phyloP scores from a whole-genome alignment of 208 protist species.

The Trypanosoma brucei region DNA sequence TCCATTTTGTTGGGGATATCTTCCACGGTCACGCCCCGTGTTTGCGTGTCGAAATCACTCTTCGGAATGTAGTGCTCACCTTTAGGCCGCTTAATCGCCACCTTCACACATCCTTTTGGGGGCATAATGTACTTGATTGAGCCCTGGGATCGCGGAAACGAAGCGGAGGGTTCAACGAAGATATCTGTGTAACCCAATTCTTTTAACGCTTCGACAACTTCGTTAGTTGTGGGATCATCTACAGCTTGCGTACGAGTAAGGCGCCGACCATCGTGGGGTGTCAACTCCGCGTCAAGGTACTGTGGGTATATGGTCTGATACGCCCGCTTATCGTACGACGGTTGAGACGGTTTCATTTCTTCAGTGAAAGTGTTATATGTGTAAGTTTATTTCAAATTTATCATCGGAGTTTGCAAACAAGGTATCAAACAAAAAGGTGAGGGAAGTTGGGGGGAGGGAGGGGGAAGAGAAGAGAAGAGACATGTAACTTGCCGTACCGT shows the following conservation, averaged over 20 bases:
- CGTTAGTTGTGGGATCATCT: slow-evolving; percentile 57
- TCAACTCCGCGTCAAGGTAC: slow-evolving; percentile 77
- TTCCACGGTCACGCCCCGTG: slow-evolving; percentile 43
- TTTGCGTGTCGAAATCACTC: slow-evolving; percentile 85
- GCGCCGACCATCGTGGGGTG: slow-evolving; percentile 66
- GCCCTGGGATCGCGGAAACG: slow-evolving; percentile 63
- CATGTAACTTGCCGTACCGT: no score
- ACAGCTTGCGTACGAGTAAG: slow-evolving; percentile 65
- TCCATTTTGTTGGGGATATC: slow-evolving; percentile 71
- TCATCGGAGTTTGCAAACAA: neutral
- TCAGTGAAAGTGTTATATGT: neutral
- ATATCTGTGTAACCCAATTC: slow-evolving; percentile 55
- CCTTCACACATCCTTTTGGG: slow-evolving; percentile 74
- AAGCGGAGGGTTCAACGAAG: slow-evolving; percentile 45
- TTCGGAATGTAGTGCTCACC: slow-evolving; percentile 83
- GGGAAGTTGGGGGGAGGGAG: no score
- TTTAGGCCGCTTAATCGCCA: slow-evolving; percentile 67
- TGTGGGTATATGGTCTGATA: slow-evolving; percentile 85
- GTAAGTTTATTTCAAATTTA: slow-evolving; percentile 3
- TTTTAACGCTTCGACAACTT: slow-evolving; percentile 49
- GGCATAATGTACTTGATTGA: slow-evolving; percentile 47
- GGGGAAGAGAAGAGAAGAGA: no score
- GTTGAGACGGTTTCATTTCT: slow-evolving; percentile 6
- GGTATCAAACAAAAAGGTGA: neutral
- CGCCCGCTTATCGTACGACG: slow-evolving; percentile 50